Base-by-base conservation (phyloP, 306 rosid species). In the Cicer cuneatum region DNA sequence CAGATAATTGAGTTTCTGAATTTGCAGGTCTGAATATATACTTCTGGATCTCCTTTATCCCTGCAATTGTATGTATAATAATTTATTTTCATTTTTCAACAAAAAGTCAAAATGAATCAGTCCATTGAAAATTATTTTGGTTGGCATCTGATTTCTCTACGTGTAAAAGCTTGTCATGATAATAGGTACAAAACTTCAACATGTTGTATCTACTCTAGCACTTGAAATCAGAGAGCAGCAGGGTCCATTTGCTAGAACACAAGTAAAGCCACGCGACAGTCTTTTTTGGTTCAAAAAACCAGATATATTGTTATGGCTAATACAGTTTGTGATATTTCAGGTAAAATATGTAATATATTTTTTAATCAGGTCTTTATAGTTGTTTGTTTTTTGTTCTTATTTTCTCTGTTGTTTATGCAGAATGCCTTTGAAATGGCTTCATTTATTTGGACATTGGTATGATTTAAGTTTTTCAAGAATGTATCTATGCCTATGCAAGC, bases 31-130 rank as follows among this genome's bases (percentile, higher is more conserved):
- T 90, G 69, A 85, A 94, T 73, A 87, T 91, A 76, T 94, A 94
- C 89, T 90, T 94, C 86, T 94, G 98, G 98, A 85, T 94, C 78
- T 94, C 97, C 69, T 94, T 94, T 78, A 91, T 94, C 83, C 98
- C 98, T 41, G 97, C 90, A 67, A 83, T 90, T 78, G 97, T 94
- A 89, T 83, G 95, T 83, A 71, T 69, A 65, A 56, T 74, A 61
- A 56, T 77, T 49, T 72, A 42, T 47, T 57, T 64, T 68, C 57
- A 16, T 21, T 47, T 69, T 82, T 66, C 73, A 59, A 42, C 37
- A 48, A 52, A 49, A 19, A 19, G 21, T 66, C 77, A 71, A 66
- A 82, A 13, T 39, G 48, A 52, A 62, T 19, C 35, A 18, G 43
- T 33, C 14, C 45, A 5, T 35, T 66, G 60, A 61, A 39, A 53